Base-by-base conservation (phyloP, 2,329 filamentous ascomycete species). In the Ophiocordyceps robertsii region DNA sequence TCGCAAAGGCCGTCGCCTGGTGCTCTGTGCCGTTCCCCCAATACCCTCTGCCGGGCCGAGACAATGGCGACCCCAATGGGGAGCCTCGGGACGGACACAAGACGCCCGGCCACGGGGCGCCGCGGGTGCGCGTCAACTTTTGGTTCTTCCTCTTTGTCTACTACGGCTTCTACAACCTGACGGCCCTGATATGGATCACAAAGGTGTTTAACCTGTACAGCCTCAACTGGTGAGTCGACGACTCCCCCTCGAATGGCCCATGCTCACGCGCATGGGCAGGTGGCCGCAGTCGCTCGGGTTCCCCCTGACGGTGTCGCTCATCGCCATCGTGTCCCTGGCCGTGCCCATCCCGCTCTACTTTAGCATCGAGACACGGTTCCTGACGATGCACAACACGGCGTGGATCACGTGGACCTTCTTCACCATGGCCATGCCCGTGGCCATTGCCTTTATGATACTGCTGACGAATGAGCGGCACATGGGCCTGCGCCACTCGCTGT, bases 81-180 rank as follows among this genome's bases (percentile, higher is more conserved):
- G 56, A 52, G 36, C 52, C 52, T 51, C 54, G 24, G 29, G 40
- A 19, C 14, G 33, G 33, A n/a, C 44, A 38, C 48, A 72, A 69
- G 42, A 60, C 65, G 1, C 77, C 77, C 0, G 78, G 77, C 24
- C 77, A 82, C 63, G 79, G 79, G 44, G 67, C 71, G 50, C 75
- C 77, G 6, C 66, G 72, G 36, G 78, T 82, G 5, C 70, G 74
- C 47, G 72, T 82, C 50, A 80, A 80, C 62, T 82, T 82, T 53
- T 83, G 79, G 78, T 82, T 81, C 65, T 83, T 83, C 53, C 64
- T 83, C 32, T 72, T 81, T 39, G 72, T 81, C 44, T 83, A 82
- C 62, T 83, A 83, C 56, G 76, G 77, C 44, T 73, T 81, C 50
- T 83, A 83, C 59, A 82, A 79, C 54, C 53, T 82, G 21, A 80